Evolutionary conservation across 106 monocot species (phyloP), one percentile per base, ranked within the genome.

Genomic region (Acanthochlamys bracteata): DNA sequence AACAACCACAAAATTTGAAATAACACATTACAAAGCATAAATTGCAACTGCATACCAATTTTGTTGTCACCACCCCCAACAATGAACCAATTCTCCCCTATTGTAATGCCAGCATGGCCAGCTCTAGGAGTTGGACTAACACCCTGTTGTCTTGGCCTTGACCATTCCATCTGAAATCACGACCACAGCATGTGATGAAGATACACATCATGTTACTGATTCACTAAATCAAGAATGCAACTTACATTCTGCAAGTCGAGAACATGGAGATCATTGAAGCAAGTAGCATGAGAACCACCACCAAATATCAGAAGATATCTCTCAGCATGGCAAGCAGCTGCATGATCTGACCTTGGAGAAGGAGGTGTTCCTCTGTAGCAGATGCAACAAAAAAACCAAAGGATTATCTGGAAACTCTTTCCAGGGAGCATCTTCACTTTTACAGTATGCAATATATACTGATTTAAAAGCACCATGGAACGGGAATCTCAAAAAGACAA

Each of bases 201-300:
- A 33, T 1, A 33, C 6, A 6, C 33, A 33, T 33, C 33, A 33
- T 33, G 6, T 1, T 33, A 33, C 33, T 33, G 33, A 33, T 33
- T 12, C 17, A 49, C 49, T 17, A 55, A 55, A 9, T 55, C 11
- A 55, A 55, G 61, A 42, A 24, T 64, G 24, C 24, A 10, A 64
- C 92, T 79, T 75, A 99, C 98, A 65, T 66, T 92, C 57, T 99
- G 76, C 69, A 99, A 75, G 63, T 99, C 98, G 53, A 99, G 89
- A 61, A 99, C 92, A 80, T 99, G 88, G 17, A 99, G 69, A 84
- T 99, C 98, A 75, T 89, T 99, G 73, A 99, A 92, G 71, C 92
- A 89, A 24, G 86, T 79, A 22, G 92, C 85, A 83, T 92, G 98
- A 77, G 98, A 99, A 11, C 86, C 98, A 13, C 98, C 98, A 73